Base-by-base conservation (phyloP, 306 rosid genomes). In the Lathyrus aphaca region DNA sequence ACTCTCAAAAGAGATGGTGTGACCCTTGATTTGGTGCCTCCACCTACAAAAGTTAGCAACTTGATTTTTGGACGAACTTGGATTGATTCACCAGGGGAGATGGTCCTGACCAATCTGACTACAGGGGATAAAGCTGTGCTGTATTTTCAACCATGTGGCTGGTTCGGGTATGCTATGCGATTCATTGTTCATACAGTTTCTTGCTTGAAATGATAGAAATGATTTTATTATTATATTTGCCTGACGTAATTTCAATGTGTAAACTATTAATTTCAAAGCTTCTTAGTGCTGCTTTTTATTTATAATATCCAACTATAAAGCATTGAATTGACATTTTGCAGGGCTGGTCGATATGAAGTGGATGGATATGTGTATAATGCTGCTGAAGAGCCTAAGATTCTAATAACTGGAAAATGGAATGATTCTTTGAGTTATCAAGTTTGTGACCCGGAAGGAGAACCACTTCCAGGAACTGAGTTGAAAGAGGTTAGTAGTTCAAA, bases 371-470 rank as follows among this genome's bases (percentile, higher is more conserved):
- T 86, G 49, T 92, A 92, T 69, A 88, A 89, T 72, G 79, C 89
- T 64, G 80, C 83, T 7, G 98, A 92, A 70, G 96, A 92, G 78
- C 96, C 98, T 4, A 88, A 87, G 81, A 76, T 86, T 59, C 82
- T 86, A 81, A 95, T 95, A 64, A 91, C 97, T 21, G 99, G 99
- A 76, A 95, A 91, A 81, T 95, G 96, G 95, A 91, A 91, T 29
- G 88, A 91, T 74, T 84, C 87, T 38, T 42, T 95, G 88, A 83
- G 84, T 77, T 95, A 84, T 81, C 99, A 95, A 80, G 77, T 79
- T 17, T 91, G 99, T 80, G 99, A 95, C 74, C 35, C 42, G 61
- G 96, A 91, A 74, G 99, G 99, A 72, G 99, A 95, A 68, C 97
- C 96, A 45, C 90, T 86, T 77, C 85, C 92, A 15, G 90, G 89